A percentile compares a stretch with the other conserved stretches of the same genome.
Conservation (phyloP, 768 basidiomycete genomes). For the Tulasnella sp. region DNA sequence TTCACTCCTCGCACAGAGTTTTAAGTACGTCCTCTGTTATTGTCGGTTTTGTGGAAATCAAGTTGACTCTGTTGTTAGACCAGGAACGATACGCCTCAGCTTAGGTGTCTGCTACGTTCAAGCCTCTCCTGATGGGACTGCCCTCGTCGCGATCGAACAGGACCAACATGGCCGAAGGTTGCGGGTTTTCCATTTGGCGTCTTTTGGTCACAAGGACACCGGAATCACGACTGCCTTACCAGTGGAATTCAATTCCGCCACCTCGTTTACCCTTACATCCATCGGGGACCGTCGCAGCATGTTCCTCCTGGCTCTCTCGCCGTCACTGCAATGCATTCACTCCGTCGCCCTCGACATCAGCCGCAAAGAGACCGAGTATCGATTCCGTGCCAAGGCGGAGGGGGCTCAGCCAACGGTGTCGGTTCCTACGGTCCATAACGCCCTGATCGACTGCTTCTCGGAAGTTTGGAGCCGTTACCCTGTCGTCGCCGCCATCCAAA, state of each 20-base stretch:
- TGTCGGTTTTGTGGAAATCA: neutral
- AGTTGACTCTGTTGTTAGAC: slow-evolving; percentile 25
- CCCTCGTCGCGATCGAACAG: slow-evolving; percentile 30
- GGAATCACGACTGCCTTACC: slow-evolving; percentile 34
- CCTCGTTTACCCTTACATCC: slow-evolving; percentile 34
- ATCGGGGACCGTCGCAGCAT: slow-evolving; percentile 32
- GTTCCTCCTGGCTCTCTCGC: slow-evolving; percentile 35
- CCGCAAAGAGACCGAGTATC: slow-evolving; percentile 41
- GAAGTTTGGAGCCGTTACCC: slow-evolving; percentile 13
- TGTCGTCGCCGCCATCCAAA: neutral
- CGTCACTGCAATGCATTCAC: slow-evolving; percentile 23
- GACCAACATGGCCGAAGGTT: slow-evolving; percentile 19
- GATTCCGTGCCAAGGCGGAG: slow-evolving; percentile 34
- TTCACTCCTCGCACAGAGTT: slow-evolving; percentile 42
- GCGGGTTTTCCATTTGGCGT: slow-evolving; percentile 42
- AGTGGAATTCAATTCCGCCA: slow-evolving; percentile 1
- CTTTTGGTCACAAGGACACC: slow-evolving; percentile 37
- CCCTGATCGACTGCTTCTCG: neutral
- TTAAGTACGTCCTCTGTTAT: slow-evolving; percentile 36
- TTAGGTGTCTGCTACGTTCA: slow-evolving; percentile 28
- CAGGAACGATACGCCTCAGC: slow-evolving; percentile 34
- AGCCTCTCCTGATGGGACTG: slow-evolving; percentile 45
- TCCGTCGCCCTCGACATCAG: slow-evolving; percentile 43
- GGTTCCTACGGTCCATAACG: neutral
- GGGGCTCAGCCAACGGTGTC: no score